These are phyloP conservation scores for Penicillium waksmanii DNA, from an alignment of 495 filamentous ascomycete genomes.

Conservation along the genomic window DNA sequence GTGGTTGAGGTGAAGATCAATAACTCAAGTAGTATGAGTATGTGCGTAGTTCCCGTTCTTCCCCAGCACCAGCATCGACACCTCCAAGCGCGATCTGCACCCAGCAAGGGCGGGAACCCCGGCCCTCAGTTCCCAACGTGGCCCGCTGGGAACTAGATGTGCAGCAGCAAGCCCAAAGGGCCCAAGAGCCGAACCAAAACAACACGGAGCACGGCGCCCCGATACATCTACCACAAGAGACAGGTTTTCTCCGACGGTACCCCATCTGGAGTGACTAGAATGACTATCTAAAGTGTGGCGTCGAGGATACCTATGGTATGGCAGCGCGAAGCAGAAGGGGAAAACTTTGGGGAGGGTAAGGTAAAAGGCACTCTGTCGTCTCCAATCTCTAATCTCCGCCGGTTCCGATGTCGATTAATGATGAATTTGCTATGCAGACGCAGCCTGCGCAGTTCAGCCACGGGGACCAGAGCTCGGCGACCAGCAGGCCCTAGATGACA, in stretches of 20 bases:
- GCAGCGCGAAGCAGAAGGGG: neutral
- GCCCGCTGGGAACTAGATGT: constrained; percentile 15
- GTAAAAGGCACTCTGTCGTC: neutral
- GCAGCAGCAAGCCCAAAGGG: constrained; percentile 6
- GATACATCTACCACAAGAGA: neutral
- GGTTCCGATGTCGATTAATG: neutral
- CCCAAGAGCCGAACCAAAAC: constrained; percentile 12
- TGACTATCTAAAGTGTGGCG: constrained; percentile 9
- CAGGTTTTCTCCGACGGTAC: constrained; percentile 13
- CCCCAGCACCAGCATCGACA: neutral
- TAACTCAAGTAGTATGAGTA: neutral
- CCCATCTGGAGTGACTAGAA: constrained; percentile 7
- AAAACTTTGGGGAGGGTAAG: neutral
- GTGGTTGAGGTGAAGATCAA: neutral
- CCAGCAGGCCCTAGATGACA: constrained; percentile 1
- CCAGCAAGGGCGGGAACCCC: constrained; percentile 22
- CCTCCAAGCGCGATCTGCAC: constrained; percentile 17
- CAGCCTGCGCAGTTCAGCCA: constrained; percentile 2
- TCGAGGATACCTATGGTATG: constrained; percentile 1
- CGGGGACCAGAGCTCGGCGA: constrained; percentile 2
- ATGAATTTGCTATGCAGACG: constrained; percentile 1
- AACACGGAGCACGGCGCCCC: constrained; percentile 12
- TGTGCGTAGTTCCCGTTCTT: too few species aligned
- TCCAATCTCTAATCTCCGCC: neutral
- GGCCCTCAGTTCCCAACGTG: constrained; percentile 19